A percentile compares a stretch with the other conserved stretches of the same genome.
These are phyloP conservation scores for Omphalotus guepiniiformis DNA, from an alignment of 768 basidiomycete species.

Conservation along the genomic window DNA sequence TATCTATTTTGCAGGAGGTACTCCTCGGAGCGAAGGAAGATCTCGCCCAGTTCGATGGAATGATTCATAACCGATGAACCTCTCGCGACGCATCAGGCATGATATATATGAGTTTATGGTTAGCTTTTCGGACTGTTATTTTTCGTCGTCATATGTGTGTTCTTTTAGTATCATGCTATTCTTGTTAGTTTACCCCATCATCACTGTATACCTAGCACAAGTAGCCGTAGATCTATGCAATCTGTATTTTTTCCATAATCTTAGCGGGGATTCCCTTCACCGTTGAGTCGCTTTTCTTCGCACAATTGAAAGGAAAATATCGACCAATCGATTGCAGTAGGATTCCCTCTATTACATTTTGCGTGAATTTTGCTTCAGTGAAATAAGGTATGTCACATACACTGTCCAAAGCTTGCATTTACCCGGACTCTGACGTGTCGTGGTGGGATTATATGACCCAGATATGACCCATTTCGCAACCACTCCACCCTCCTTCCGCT, in stretches of 20 bases:
- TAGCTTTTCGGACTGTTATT: neutral
- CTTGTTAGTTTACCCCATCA: neutral
- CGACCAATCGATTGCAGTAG: no score
- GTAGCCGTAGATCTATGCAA: neutral
- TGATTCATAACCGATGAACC: neutral
- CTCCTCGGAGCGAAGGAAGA: slow-evolving; percentile 52
- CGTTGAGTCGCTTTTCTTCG: no score
- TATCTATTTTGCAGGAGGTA: slow-evolving; percentile 34
- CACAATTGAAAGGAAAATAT: no score
- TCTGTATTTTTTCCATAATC: neutral
- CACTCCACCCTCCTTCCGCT: neutral
- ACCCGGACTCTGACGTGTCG: neutral
- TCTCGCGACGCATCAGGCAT: no score
- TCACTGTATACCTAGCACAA: neutral
- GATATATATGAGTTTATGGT: no score
- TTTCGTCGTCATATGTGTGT: neutral
- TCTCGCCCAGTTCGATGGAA: slow-evolving; percentile 37
- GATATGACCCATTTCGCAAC: neutral
- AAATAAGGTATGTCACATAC: neutral
- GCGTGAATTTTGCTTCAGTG: neutral
- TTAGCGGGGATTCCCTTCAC: no score
- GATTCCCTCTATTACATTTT: neutral
- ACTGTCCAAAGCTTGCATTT: neutral
- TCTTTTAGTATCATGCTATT: neutral
- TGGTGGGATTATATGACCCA: neutral